These are phyloP conservation scores for Ceratocystis harringtonii DNA, from an alignment of 2,329 filamentous ascomycete genomes.

Conservation along the genomic window DNA sequence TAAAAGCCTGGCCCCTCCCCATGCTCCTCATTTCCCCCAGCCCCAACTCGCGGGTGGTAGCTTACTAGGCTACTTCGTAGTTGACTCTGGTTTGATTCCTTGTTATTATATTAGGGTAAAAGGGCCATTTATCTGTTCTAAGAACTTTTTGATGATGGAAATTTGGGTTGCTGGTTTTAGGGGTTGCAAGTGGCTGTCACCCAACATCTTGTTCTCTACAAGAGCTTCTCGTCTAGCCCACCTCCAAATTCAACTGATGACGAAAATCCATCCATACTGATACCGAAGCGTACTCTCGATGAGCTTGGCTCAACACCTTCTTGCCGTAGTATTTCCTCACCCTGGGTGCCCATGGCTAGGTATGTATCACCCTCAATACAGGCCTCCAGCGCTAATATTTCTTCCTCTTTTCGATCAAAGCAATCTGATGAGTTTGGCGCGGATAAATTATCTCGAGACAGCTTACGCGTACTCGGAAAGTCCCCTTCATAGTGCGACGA, in stretches of 20 bases:
- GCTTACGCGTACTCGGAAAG: neutral
- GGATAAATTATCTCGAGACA: neutral
- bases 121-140: neutral
- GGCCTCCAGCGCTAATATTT: neutral
- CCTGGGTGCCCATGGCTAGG: neutral
- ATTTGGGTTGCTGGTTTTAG: neutral
- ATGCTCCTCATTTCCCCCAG: neutral
- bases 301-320: neutral
- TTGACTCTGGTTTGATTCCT: neutral
- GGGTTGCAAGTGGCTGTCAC: neutral
- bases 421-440: neutral
- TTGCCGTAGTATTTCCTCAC: neutral
- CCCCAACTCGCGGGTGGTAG: neutral
- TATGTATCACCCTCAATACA: neutral
- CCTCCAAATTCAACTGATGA: neutral
- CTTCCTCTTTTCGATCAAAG: neutral
- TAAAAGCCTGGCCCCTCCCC: neutral
- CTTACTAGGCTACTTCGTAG: neutral
- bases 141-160: neutral
- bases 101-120: neutral
- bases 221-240: neutral
- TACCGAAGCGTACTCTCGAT: neutral
- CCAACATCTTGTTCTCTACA: neutral
- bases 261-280: neutral
- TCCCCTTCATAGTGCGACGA: neutral